Evolutionary conservation across 495 filamentous ascomycete genomes (phyloP).

Genomic region (Podospora pseudoanserina): DNA sequence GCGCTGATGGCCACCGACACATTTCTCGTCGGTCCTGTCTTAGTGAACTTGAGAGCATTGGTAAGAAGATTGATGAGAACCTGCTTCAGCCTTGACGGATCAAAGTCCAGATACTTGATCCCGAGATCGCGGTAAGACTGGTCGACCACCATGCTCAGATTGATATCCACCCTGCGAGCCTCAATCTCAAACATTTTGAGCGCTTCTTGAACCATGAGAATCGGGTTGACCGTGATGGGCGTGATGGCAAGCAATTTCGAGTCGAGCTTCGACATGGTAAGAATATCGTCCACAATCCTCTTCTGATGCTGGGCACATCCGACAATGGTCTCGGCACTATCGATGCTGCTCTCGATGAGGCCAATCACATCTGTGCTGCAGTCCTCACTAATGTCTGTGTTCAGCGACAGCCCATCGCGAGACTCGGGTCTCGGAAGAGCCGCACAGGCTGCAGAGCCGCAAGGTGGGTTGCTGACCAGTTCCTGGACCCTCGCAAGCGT

Average conservation of each 20-base stretch:
- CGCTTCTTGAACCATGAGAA: constrained; percentile 56
- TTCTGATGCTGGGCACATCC: constrained; percentile 75
- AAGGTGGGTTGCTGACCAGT: constrained; percentile 19
- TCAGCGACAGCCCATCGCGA: background rate
- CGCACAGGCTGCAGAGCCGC: constrained; percentile 1
- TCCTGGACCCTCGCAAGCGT: constrained; percentile 32
- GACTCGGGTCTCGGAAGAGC: background rate
- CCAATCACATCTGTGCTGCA: constrained; percentile 24
- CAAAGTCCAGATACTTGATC: constrained; percentile 64
- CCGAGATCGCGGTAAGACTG: constrained; percentile 50
- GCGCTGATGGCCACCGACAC: constrained; percentile 36
- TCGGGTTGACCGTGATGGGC: constrained; percentile 62
- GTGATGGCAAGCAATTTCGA: constrained; percentile 65
- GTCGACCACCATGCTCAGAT: constrained; percentile 59
- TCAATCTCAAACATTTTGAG: constrained; percentile 72
- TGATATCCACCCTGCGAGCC: constrained; percentile 60
- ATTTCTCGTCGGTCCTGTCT: constrained; percentile 38
- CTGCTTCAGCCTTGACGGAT: constrained; percentile 68
- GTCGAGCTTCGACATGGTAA: constrained; percentile 76
- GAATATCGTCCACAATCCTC: constrained; percentile 74
- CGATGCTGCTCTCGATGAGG: constrained; percentile 53
- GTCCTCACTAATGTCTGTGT: constrained; percentile 6
- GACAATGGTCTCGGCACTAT: constrained; percentile 72
- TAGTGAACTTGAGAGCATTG: constrained; percentile 76
- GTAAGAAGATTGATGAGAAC: constrained; percentile 68